These are phyloP conservation scores for Fusarium sarcochroum DNA, from an alignment of 2,329 filamentous ascomycete genomes.

Conservation along the genomic window DNA sequence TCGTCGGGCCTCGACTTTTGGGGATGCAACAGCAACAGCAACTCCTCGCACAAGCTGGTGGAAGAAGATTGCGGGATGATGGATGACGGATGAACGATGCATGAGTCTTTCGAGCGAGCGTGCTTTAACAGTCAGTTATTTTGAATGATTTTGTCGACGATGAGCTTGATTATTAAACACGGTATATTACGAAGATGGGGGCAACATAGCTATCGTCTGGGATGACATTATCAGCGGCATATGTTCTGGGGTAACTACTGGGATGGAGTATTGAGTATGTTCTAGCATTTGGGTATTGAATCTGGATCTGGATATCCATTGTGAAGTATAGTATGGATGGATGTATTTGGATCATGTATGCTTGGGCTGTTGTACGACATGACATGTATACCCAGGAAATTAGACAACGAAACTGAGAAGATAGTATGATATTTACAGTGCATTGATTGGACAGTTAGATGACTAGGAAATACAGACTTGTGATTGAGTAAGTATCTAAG, in stretches of 20 bases:
- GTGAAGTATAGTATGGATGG: constrained; percentile 5
- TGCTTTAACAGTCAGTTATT: constrained; percentile 38
- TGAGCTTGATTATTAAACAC: constrained; percentile 11
- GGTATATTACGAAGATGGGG: constrained; percentile 29
- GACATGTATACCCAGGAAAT: constrained; percentile 38
- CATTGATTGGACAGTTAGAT: neutral
- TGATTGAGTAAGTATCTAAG: no score
- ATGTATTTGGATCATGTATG: constrained; percentile 20
- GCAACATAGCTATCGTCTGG: constrained; percentile 17
- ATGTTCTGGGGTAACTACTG: constrained; percentile 3
- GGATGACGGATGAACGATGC: constrained; percentile 48
- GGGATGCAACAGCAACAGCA: constrained; percentile 59
- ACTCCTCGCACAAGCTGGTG: constrained; percentile 71
- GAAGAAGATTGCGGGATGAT: constrained; percentile 66
- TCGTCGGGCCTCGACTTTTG: constrained; percentile 58
- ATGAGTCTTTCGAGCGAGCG: constrained; percentile 48
- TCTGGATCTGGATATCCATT: no score
- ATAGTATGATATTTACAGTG: constrained; percentile 20
- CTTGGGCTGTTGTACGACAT: constrained; percentile 19
- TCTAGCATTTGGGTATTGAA: constrained; percentile 20
- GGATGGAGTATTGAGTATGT: constrained; percentile 36
- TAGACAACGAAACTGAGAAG: neutral
- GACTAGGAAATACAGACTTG: no score
- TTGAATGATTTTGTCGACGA: constrained; percentile 32
- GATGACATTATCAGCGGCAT: constrained; percentile 27